A percentile compares a stretch with the other conserved stretches of the same genome.
phyloP scores from a whole-genome alignment of 495 filamentous ascomycete species.

The Hyaloscypha bicolor region DNA sequence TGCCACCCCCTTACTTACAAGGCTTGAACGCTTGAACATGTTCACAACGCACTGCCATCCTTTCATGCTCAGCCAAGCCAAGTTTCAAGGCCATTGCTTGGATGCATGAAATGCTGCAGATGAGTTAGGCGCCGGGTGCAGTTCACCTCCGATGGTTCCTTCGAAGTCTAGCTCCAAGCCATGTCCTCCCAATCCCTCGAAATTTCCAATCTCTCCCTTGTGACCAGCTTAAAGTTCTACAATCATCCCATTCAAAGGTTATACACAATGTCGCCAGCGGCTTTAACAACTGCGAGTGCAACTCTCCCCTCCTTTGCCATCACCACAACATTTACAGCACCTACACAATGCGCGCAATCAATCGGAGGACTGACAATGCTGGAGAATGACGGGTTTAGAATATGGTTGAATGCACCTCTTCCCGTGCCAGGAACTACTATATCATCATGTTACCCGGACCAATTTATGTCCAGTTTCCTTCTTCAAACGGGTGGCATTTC shows the following conservation, averaged over 20 bases:
- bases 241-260: not conserved
- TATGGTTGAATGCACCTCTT: slow-evolving; percentile 31
- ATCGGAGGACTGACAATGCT: slow-evolving; percentile 30
- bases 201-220: not conserved
- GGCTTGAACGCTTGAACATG: not conserved
- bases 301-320: slow-evolving; percentile 25
- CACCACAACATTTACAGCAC: slow-evolving; percentile 31
- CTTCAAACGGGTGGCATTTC: slow-evolving; percentile 22
- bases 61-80: not conserved
- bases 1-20: not conserved
- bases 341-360: slow-evolving; percentile 25
- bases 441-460: slow-evolving; percentile 25
- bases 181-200: not conserved
- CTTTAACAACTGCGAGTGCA: slow-evolving; percentile 11
- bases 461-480: slow-evolving; percentile 22
- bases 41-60: not conserved
- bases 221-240: not conserved
- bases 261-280: slow-evolving; percentile 2
- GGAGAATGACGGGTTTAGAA: slow-evolving; percentile 19
- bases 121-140: not conserved
- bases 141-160: not conserved
- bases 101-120: not conserved
- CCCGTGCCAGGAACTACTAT: slow-evolving; percentile 29
- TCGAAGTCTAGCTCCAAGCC: not conserved
- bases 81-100: not conserved